These are phyloP conservation scores for Exserohilum rostratum DNA, from an alignment of 2,329 filamentous ascomycete genomes.

Conservation along the genomic window DNA sequence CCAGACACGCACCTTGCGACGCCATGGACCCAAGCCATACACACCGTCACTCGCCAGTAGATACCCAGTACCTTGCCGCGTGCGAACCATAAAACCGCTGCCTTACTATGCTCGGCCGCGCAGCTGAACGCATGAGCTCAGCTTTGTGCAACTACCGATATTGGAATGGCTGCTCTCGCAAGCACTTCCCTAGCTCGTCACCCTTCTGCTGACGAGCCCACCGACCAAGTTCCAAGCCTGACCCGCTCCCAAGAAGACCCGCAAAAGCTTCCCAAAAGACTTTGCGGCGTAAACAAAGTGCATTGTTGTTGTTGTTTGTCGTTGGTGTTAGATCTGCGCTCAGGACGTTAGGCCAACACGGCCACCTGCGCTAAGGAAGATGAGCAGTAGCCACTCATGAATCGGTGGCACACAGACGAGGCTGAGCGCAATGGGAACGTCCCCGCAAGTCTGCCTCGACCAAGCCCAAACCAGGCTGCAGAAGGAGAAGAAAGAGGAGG, in stretches of 20 bases:
- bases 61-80: slow-evolving; percentile 17
- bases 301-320: not conserved
- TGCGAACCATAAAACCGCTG: slow-evolving; percentile 26
- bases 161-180: slow-evolving; percentile 10
- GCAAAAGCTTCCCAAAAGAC: not conserved
- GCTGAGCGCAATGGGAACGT: slow-evolving; percentile 26
- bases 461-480: slow-evolving; percentile 11
- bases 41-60: slow-evolving; percentile 17
- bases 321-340: slow-evolving; percentile 13
- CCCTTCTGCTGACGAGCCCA: not conserved
- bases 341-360: slow-evolving; percentile 28
- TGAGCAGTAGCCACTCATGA: slow-evolving; percentile 22
- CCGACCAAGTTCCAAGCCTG: not conserved
- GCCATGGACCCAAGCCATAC: slow-evolving; percentile 18
- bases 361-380: slow-evolving; percentile 40
- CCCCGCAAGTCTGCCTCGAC: slow-evolving; percentile 29
- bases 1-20: slow-evolving; percentile 14
- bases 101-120: slow-evolving; percentile 23
- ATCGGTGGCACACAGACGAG: slow-evolving; percentile 11
- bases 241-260: not conserved
- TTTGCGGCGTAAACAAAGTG: slow-evolving; percentile 10
- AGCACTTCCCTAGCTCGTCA: slow-evolving; percentile 3
- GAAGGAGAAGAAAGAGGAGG: too few relatives aligned
- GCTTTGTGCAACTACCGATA: slow-evolving; percentile 25
- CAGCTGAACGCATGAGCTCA: slow-evolving; percentile 31